Conservation (phyloP, 176 grass and related monocot species). For the Dactylis glomerata region DNA sequence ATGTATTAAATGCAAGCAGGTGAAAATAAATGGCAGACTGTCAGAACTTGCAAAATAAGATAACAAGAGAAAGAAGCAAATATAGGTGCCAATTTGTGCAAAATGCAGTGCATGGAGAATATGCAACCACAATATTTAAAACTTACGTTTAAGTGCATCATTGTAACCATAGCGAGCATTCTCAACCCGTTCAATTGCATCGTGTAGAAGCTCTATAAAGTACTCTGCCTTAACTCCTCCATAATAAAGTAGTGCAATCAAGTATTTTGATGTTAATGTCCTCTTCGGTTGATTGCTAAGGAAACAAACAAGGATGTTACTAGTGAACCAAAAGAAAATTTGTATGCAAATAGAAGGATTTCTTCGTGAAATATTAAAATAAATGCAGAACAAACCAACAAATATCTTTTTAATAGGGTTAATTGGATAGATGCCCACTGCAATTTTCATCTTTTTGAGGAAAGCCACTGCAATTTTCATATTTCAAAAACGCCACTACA, state of each 20-base stretch:
- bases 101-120: background rate
- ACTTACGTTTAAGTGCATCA: conserved; percentile 44
- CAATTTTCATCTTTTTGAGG: too few relatives aligned
- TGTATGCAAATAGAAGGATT: background rate
- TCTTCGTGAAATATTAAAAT: background rate
- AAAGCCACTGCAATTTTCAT: too few relatives aligned
- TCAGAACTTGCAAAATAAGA: background rate
- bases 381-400: background rate
- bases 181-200: conserved; percentile 35
- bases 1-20: background rate
- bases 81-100: background rate
- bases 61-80: background rate
- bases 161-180: conserved; percentile 16
- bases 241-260: conserved; percentile 54
- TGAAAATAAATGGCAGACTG: background rate
- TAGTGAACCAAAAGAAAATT: background rate
- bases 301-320: conserved; percentile 3
- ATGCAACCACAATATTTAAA: conserved; percentile 10
- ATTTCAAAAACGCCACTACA: too few relatives aligned
- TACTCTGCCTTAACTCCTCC: conserved; percentile 55
- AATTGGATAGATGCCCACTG: too few relatives aligned
- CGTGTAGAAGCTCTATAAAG: conserved; percentile 61
- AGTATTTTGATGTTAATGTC: conserved; percentile 43
- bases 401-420: background rate
- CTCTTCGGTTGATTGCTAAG: conserved; percentile 51